Evolutionary conservation across 2,329 filamentous ascomycete genomes (phyloP).

Genomic region (Endothia cerciana): DNA sequence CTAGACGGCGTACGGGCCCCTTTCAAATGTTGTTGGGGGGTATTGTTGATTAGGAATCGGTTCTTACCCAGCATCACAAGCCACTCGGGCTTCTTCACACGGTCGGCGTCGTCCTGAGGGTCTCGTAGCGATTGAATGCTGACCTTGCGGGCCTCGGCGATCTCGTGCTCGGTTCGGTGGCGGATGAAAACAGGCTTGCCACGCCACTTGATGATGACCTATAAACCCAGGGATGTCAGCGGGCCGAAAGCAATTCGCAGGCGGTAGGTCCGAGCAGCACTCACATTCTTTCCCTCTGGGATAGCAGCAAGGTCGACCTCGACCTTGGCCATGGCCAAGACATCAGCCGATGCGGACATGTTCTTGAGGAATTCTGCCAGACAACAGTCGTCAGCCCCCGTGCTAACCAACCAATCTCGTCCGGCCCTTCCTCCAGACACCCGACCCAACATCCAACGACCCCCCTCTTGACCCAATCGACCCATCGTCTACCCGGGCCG

Average conservation of each 20-base stretch:
- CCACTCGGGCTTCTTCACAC: slow-evolving; percentile 98
- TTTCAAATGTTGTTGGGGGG: not conserved
- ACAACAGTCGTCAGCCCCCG: slow-evolving; percentile 21
- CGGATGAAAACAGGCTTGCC: slow-evolving; percentile 99
- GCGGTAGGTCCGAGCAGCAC: slow-evolving; percentile 39
- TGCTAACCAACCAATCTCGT: not conserved
- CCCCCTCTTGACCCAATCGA: slow-evolving; percentile 10
- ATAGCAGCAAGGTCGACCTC: slow-evolving; percentile 92
- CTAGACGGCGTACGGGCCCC: not conserved
- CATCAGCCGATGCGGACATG: slow-evolving; percentile 99
- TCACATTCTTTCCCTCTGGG: slow-evolving; percentile 98
- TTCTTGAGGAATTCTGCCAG: slow-evolving; percentile 94
- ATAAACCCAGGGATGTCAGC: slow-evolving; percentile 25
- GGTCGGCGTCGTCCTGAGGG: slow-evolving; percentile 86
- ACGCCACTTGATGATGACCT: slow-evolving; percentile 99
- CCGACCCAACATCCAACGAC: not conserved
- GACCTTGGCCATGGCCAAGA: slow-evolving; percentile 99
- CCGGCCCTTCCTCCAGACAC: not conserved
- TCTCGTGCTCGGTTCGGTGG: slow-evolving; percentile 92
- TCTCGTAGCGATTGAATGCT: slow-evolving; percentile 85
- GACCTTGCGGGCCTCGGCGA: slow-evolving; percentile 89
- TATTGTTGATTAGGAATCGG: not conserved
- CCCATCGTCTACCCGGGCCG: not conserved
- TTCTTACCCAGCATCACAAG: slow-evolving; percentile 91
- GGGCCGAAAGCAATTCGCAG: not conserved